Base-by-base conservation (phyloP, 73 alveolate genomes). In the Paramecium caudatum region DNA sequence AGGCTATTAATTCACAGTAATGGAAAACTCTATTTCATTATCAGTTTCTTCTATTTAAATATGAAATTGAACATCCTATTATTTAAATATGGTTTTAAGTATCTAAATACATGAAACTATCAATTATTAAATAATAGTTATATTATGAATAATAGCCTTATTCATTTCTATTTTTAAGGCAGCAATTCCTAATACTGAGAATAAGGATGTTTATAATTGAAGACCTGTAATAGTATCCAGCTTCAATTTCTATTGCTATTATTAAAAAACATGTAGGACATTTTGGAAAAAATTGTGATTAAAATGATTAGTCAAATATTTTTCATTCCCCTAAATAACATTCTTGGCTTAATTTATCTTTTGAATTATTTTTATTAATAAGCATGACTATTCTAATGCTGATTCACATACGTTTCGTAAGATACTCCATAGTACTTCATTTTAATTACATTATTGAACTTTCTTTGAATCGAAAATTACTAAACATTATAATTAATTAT, bases 211-310 rank as follows among this genome's bases (percentile, higher is more conserved):
- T 55, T 55, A 8, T 55, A 55, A 21, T 55, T 19, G 30, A 5
- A 12, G 23, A 27, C 30, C n/a, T 10, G 80, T 55, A 2, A 55
- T 55, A 55, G 1, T 10, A 10, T 55, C 10, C 30, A 55, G 30
- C 30, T 55, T 55, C 2, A 55, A 21, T 0, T 43, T 37, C 10
- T 55, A 27, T 19, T 37, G 30, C 30, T 55, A 27, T 13, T 55
- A 13, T 55, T 55, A 55, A 15, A 55, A 55, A 23, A 55, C 30
- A 23, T 27, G 23, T 55, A 10, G n/a, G 12, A 55, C 30, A 55
- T 55, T 55, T 43, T 55, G 46, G 23, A 55, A 27, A 21, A 55
- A 55, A 55, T 55, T 55, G 17, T 55, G 80, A 55, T 55, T 55
- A 23, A 55, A 55, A 27, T 55, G 13, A 25, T 27, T 27, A 4